Evolutionary conservation across 345 rosid species (phyloP), one percentile per base, ranked within the genome.

Genomic region (Lumnitzera racemosa): DNA sequence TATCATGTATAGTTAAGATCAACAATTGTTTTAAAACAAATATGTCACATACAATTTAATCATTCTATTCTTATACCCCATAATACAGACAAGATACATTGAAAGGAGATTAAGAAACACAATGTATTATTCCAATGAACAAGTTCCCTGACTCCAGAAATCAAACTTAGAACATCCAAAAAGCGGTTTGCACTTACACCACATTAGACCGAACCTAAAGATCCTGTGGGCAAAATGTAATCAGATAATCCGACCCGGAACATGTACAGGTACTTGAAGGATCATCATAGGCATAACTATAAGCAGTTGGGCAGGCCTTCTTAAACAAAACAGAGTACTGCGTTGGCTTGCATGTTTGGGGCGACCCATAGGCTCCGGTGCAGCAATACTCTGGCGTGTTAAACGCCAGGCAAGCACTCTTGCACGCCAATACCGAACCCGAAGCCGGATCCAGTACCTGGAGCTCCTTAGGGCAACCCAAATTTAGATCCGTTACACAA

Each of bases 261-360:
- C 98, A 92, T 51, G 96, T 89, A 62, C 82, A 70, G 3, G 96
- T 92, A 50, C 96, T 92, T 0, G 96, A 67, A 0, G 92, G 92
- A 53, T 89, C 98, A 58, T 92, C 98, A 36, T 89, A 92, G 2
- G 98, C 96, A 25, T 92, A 92, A 25, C 96, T 92, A 15, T 92
- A 92, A 7, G 98, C 98, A 11, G 85, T 71, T 11, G 96, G 96
- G 57, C 98, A 89, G 24, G 96, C 95, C 6, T 61, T 73, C 77
- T 92, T 92, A 66, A 92, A 92, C 83, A 85, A 14, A 54, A 46
- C 67, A 41, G 96, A 89, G 78, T 87, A 89, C 59, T 74, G 75
- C 0, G 95, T 74, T 29, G 98, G 95, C 12, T 82, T 57, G 73
- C 98, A 91, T 1, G 98, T 85, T 17, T 75, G 62, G 29, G 96